Base-by-base conservation (phyloP, 2,329 filamentous ascomycete genomes). In the Ascochyta rabiei region DNA sequence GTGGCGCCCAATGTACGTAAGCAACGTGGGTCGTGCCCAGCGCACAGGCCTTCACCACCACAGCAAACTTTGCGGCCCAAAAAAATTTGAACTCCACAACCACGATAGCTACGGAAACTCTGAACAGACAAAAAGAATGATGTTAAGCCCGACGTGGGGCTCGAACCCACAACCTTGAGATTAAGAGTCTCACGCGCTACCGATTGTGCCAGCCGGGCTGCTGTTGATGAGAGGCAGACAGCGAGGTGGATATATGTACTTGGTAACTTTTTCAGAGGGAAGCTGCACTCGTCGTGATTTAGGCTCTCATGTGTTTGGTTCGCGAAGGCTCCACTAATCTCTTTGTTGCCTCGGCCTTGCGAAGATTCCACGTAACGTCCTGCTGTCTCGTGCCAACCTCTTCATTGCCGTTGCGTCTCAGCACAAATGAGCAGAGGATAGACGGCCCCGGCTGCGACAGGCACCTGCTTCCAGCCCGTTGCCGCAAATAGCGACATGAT, bases 401-500 rank as follows among this genome's bases (percentile, higher is more conserved):
- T 34, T 16, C n/a, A 34, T 34, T 8, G n/a, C 34, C 3, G 18
- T 21, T 21, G 13, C 28, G 7, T 26, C 19, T 40, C 48, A 8
- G 45, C 54, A 33, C 52, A 45, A 3, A 64, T 41, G 28, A 62
- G 42, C 2, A 60, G 24, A 16, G 61, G 61, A 48, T 61, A 64
- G 28, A 57, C 56, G 12, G 56, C 53, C 2, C 58, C 61, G 3
- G 56, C 49, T 2, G 51, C 53, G 2, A 64, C 42, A 21, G 59
- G 53, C 10, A 66, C 16, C 45, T 58, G 57, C 33, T 37, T 54
- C 54, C 58, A 60, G 46, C 81, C 80, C 2, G 87, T 71, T 0
- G 83, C 83, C 31, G 74, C 66, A 61, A 85, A 64, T 13, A 85
- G 72, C 51, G 79, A 80, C 35, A 76, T 79, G 45, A 84, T 84